Conservation (phyloP, 1,139 yeast genomes). For the Yamadazyma epiphylla region DNA sequence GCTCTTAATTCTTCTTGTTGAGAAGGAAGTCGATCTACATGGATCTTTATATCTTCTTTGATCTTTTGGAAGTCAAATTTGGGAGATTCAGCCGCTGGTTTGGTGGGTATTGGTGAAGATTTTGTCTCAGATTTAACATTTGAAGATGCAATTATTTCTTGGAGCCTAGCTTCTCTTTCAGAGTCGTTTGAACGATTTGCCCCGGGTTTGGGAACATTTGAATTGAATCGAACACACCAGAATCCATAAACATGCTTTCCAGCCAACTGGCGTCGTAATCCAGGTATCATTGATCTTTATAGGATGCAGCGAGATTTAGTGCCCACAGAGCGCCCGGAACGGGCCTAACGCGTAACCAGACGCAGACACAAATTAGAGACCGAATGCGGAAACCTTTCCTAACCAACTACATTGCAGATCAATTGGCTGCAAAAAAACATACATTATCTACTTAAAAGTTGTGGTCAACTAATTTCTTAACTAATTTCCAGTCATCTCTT, state of each 20-base stretch:
- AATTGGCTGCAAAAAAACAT: background rate
- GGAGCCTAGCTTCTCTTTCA: background rate
- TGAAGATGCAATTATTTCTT: conserved; percentile 19
- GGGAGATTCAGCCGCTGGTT: background rate
- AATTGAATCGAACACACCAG: too few relatives aligned
- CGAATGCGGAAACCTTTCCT: too few relatives aligned
- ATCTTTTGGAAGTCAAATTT: conserved; percentile 6
- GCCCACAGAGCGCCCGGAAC: too few relatives aligned
- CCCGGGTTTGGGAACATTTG: too few relatives aligned
- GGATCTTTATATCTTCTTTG: conserved; percentile 17
- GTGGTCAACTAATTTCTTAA: conserved; percentile 48
- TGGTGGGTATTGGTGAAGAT: background rate
- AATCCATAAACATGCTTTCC: too few relatives aligned
- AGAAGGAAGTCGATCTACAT: conserved; percentile 27
- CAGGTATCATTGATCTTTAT: too few relatives aligned
- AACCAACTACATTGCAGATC: conserved; percentile 1
- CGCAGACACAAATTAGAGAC: too few relatives aligned
- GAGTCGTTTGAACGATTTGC: too few relatives aligned
- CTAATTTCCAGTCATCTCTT: conserved; percentile 56
- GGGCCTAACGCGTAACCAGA: too few relatives aligned
- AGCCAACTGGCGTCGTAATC: too few relatives aligned
- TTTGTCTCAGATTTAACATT: conserved; percentile 20
- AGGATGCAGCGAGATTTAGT: too few relatives aligned
- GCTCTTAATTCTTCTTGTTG: conserved; percentile 20
- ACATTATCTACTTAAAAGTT: too few relatives aligned